Percentiles rank a stretch among this genome's conserved stretches.
Evolutionary conservation across 495 filamentous ascomycete genomes (phyloP).

Genomic region (Lasiosphaeria miniovina): DNA sequence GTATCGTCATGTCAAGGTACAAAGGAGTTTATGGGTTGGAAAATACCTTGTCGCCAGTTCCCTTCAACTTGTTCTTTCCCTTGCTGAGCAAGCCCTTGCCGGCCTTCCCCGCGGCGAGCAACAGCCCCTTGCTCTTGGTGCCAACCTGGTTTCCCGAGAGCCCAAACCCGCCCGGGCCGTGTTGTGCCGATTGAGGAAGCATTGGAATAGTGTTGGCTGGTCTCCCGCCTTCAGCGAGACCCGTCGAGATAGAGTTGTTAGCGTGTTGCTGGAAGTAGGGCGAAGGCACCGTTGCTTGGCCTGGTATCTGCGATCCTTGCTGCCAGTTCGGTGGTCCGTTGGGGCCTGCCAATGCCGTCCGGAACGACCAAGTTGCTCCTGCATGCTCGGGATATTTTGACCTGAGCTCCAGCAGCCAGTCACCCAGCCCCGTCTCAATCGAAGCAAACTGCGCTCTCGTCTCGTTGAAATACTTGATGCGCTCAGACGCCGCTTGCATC

Average conservation of each 20-base stretch:
- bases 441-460: slow-evolving; percentile 66
- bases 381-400: slow-evolving; percentile 37
- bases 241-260: slow-evolving; percentile 30
- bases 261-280: slow-evolving; percentile 50
- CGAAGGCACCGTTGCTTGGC: slow-evolving; percentile 32
- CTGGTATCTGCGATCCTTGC: slow-evolving; percentile 8
- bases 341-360: slow-evolving; percentile 18
- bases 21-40: slow-evolving; percentile 23
- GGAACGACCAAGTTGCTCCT: slow-evolving; percentile 25
- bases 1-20: background rate
- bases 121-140: slow-evolving; percentile 76
- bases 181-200: slow-evolving; percentile 18
- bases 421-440: slow-evolving; percentile 67
- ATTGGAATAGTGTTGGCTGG: slow-evolving; percentile 26
- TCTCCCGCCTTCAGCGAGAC: slow-evolving; percentile 18
- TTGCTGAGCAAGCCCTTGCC: slow-evolving; percentile 86
- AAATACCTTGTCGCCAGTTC: slow-evolving; percentile 79
- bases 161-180: slow-evolving; percentile 32
- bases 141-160: slow-evolving; percentile 54
- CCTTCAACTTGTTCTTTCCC: slow-evolving; percentile 75
- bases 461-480: slow-evolving; percentile 66
- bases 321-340: slow-evolving; percentile 31
- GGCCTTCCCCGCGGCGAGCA: slow-evolving; percentile 77
- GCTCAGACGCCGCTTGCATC: slow-evolving; percentile 56
- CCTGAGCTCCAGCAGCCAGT: slow-evolving; percentile 61